Base-by-base conservation (phyloP, 2,329 filamentous ascomycete genomes). In the Knufia fluminis region DNA sequence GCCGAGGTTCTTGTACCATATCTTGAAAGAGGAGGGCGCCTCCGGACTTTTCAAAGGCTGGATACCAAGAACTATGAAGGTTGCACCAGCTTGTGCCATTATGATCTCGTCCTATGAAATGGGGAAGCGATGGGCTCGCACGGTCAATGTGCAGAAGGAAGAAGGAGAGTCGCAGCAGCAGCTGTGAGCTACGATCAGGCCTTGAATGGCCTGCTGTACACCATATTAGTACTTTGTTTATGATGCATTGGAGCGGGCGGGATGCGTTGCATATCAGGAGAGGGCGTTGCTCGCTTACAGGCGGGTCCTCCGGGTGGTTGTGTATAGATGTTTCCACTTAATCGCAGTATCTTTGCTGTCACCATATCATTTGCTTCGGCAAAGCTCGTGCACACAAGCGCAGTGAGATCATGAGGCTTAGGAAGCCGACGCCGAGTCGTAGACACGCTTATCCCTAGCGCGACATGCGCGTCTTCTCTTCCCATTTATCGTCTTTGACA, bases 51-150 rank as follows among this genome's bases (percentile, higher is more conserved):
- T 94, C 78, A 86, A 76, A 59, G 92, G 92, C 38, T 96, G 90
- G 87, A 83, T 88, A 20, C 89, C 92, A 0, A 77, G 92, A 33
- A 94, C 88, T 57, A 72, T 97, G 53, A 97, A 97, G 66, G 90
- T 98, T 3, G 91, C 92, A 1, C 92, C 92, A 1, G 88, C 91
- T 0, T 98, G 92, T 68, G 92, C 92, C 23, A 97, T 98, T 64
- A 98, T 98, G 92, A 97, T 98, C 64, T 94, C 87, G 64, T 95
- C 85, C 64, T 98, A 97, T 66, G 92, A 98, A 67, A 79, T 97
- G 32, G 90, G 92, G 45, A 98, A 98, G 75, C 83, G 86, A 66
- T 82, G 85, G 64, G 94, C 94, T 28, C 76, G 80, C 48, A 76
- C 78, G 9, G 79, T 87, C 44, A 96, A 97, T 57, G 75, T 81